Base-by-base conservation (phyloP, 768 basidiomycete species). In the Cystofilobasidium capitatum region DNA sequence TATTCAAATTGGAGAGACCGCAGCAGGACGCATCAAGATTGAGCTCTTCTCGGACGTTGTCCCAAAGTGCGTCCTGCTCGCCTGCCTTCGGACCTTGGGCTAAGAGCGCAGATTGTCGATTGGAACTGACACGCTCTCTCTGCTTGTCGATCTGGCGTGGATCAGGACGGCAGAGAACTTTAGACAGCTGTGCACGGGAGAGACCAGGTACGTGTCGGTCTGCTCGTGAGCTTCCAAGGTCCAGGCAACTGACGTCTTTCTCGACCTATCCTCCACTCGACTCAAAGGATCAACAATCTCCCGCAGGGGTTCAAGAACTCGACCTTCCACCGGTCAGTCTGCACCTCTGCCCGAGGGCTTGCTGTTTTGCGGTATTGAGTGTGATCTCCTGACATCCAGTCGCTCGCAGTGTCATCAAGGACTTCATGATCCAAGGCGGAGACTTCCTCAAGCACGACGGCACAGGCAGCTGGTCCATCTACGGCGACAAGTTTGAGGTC, bases 371-470 rank as follows among this genome's bases (percentile, higher is more conserved):
- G 24, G 7, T 20, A 29, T 35, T 8, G 20, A 33, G 55, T 35
- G 24, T 35, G 26, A 29, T 55, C 33, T 57, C 13, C 55, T 12
- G n/a, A 24, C 33, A 9, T 16, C 55, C 55, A 14, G 8, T 16
- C 9, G 42, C 12, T 17, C 12, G 31, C 3, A 69, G 68, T 49
- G 68, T 69, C 35, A 69, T 69, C 63, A 63, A 64, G 3, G 75
- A 79, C 66, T 99, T 98, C 79, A 97, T 99, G 92, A 89, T 91
- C 71, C 93, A 98, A 83, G 91, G 91, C 82, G 96, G 96, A 0
- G 96, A 99, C 75, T 99, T 98, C 71, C 72, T 93, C 71, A 93
- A 93, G 70, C 85, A 86, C 3, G 96, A 99, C 73, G 96, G 96
- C 40, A 97, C 94, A 1, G 96, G 96, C 0, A 85, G 87, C 0